These are phyloP conservation scores for Sporopachydermia quercuum DNA, from an alignment of 805 yeast species.

Conservation along the genomic window DNA sequence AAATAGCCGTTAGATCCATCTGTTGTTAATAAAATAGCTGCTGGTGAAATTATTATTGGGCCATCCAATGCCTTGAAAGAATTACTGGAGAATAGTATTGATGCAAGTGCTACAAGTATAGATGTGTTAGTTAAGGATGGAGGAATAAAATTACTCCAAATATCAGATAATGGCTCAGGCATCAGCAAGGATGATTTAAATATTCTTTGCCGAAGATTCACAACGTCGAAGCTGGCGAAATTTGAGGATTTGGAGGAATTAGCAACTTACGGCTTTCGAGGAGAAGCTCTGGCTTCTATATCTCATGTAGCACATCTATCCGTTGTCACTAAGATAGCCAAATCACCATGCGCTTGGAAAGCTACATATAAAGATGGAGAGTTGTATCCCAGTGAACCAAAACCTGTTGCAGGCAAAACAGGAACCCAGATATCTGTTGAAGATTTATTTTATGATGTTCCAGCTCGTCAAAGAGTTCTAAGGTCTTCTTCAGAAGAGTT, in stretches of 20 bases:
- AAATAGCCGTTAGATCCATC: slow-evolving; percentile 42
- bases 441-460: slow-evolving; percentile 79
- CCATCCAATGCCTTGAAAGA: slow-evolving; percentile 94
- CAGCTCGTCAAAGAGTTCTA: slow-evolving; percentile 59
- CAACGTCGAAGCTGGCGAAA: slow-evolving; percentile 67
- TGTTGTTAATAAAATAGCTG: slow-evolving; percentile 87
- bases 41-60: slow-evolving; percentile 89
- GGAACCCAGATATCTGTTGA: slow-evolving; percentile 83
- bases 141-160: slow-evolving; percentile 73
- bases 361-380: slow-evolving; percentile 57
- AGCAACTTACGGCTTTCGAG: slow-evolving; percentile 84
- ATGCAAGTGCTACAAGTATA: slow-evolving; percentile 61
- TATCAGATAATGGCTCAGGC: slow-evolving; percentile 83
- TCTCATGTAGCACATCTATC: slow-evolving; percentile 77
- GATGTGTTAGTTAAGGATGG: slow-evolving; percentile 85
- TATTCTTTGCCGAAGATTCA: slow-evolving; percentile 78
- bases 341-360: slow-evolving; percentile 53
- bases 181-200: slow-evolving; percentile 57
- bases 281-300: slow-evolving; percentile 91
- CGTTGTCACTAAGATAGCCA: slow-evolving; percentile 57
- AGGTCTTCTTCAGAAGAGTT: slow-evolving; percentile 61
- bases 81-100: slow-evolving; percentile 81
- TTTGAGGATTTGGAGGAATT: slow-evolving; percentile 66
- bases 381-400: slow-evolving; percentile 37
- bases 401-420: slow-evolving; percentile 69